Base-by-base conservation (phyloP, 139 green algal genomes). In the Chlorella sp. region DNA sequence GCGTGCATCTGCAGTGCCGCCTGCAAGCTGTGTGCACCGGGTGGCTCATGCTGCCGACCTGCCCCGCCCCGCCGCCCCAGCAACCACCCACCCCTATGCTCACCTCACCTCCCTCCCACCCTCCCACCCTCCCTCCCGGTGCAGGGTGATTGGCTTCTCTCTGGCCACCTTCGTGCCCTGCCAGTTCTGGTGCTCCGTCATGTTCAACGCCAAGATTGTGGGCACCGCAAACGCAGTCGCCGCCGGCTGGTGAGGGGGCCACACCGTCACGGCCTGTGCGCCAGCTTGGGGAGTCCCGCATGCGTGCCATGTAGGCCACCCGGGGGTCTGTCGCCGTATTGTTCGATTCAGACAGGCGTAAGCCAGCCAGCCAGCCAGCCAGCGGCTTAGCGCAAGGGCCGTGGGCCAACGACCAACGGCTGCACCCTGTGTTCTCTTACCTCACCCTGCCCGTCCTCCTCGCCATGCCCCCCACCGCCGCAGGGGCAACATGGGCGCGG, bases 121-220 rank as follows among this genome's bases (percentile, higher is more conserved):
- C 60, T 30, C 16, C 60, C 60, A 30, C 60, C 60, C 60, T 34
- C 9, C 56, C 13, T 14, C 56, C 60, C 40, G 9, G 40, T 38
- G 70, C 72, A 78, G 72, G 72, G 26, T 83, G 60, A 83, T 83
- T 43, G 96, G 96, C 48, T 94, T 94, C 82, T 92, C 85, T 1
- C 90, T 98, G 70, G 93, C 92, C 14, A 93, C 91, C 69, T 98
- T 98, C 88, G 96, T 99, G 36, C 91, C 90, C 69, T 96, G 92
- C 90, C 95, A 98, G 89, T 98, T 97, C 88, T 99, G 97, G 96
- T 93, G 86, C 75, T 91, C 82, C 87, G 88, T 87, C 85, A 97
- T 98, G 95, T 99, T 98, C 92, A 96, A 94, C 72, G 84, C 91
- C 30, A 92, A 91, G 32, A 93, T 98, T 54, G 96, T 99, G 19